Percentiles rank a stretch among this genome's conserved stretches.
Conservation (phyloP, 805 yeast genomes). For the Pichia thaimueangensis region DNA sequence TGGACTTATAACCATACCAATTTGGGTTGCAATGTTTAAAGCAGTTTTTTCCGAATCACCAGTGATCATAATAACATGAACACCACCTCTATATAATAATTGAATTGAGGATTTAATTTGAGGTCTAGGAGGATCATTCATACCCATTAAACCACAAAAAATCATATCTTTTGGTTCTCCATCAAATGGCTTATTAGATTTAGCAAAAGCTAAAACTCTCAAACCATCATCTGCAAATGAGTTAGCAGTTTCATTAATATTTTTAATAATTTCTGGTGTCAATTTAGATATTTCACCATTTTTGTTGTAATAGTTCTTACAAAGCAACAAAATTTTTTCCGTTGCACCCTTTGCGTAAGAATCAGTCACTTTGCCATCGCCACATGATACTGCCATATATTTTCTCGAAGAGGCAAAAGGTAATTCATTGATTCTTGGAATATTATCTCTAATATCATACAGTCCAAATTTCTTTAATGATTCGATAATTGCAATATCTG, state of each 20-base stretch:
- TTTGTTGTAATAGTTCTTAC: conserved; percentile 51
- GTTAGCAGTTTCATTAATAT: conserved; percentile 53
- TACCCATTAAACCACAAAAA: conserved; percentile 85
- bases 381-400: conserved; percentile 79
- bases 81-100: conserved; percentile 82
- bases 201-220: conserved; percentile 79
- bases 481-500: conserved; percentile 87
- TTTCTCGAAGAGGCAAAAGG: conserved; percentile 84
- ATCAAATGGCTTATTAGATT: conserved; percentile 34
- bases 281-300: conserved; percentile 57
- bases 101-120: conserved; percentile 72
- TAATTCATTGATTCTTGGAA: conserved; percentile 59
- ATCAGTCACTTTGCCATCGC: conserved; percentile 49
- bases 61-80: conserved; percentile 96
- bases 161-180: conserved; percentile 51
- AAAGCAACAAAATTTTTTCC: conserved; percentile 61
- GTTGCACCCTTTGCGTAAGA: conserved; percentile 86
- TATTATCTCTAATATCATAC: conserved; percentile 59
- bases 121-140: conserved; percentile 97
- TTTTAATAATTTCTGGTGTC: conserved; percentile 40
- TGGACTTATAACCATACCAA: conserved; percentile 73
- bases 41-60: conserved; percentile 92
- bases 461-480: conserved; percentile 62
- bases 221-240: conserved; percentile 75
- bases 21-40: conserved; percentile 72